phyloP scores from a whole-genome alignment of 768 basidiomycete species.

The Boletus huronensis region DNA sequence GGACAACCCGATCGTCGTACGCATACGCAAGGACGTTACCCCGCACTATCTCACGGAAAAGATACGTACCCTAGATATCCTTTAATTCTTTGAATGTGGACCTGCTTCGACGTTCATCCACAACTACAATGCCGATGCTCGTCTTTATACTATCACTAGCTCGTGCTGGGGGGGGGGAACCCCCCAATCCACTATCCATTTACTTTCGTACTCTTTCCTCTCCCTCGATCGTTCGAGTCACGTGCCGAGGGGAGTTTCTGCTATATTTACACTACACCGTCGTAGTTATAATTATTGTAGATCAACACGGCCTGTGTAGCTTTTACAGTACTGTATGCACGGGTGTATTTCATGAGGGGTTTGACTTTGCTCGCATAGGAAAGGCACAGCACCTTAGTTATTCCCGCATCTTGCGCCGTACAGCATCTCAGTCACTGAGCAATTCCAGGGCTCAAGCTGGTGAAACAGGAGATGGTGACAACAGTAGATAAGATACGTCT shows the following conservation, averaged over 20 bases:
- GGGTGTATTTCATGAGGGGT: too few species aligned
- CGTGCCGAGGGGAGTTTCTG: background rate
- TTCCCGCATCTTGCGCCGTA: too few species aligned
- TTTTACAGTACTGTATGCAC: too few species aligned
- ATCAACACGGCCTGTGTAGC: background rate
- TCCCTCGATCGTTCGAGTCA: background rate
- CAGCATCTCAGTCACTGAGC: too few species aligned
- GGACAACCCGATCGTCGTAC: constrained; percentile 14
- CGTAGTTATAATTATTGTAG: background rate
- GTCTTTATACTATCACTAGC: too few species aligned
- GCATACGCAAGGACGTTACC: constrained; percentile 5
- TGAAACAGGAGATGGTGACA: background rate
- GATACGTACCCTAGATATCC: constrained; percentile 16
- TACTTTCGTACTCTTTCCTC: background rate
- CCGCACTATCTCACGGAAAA: constrained; percentile 9
- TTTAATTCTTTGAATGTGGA: background rate
- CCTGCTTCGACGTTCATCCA: background rate
- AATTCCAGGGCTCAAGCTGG: too few species aligned
- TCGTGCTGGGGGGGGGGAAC: too few species aligned
- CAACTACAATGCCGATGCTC: background rate
- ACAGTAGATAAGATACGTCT: background rate
- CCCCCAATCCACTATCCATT: background rate
- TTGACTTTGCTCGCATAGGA: too few species aligned
- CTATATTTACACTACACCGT: background rate
- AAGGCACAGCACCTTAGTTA: too few species aligned